Evolutionary conservation across 2,329 filamentous ascomycete genomes (phyloP).

Genomic region (Ramularia endophylla): DNA sequence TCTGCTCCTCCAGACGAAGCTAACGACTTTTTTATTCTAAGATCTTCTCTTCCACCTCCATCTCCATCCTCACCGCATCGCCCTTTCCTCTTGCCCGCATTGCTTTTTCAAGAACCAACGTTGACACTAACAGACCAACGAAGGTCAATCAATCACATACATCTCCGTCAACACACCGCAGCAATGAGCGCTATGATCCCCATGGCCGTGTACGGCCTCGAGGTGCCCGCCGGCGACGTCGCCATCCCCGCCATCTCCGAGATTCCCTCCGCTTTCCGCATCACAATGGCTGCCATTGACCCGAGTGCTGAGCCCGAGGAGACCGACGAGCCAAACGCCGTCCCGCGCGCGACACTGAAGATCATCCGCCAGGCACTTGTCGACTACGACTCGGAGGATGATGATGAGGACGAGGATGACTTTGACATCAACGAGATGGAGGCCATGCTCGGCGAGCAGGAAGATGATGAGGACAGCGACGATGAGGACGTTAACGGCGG

Average conservation of each 20-base stretch:
- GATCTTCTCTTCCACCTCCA: not conserved
- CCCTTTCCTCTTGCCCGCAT: not conserved
- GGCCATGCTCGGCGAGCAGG: conserved; percentile 44
- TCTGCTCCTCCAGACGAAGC: too few species aligned
- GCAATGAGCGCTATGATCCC: conserved; percentile 26
- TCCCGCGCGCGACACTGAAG: conserved; percentile 81
- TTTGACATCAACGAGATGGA: conserved; percentile 47
- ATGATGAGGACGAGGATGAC: conserved; percentile 55
- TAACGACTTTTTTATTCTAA: not conserved
- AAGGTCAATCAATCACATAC: conserved; percentile 8
- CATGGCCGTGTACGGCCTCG: conserved; percentile 85
- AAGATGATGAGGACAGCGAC: conserved; percentile 54
- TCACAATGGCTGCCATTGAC: conserved; percentile 98
- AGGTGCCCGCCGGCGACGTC: conserved; percentile 79
- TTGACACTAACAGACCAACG: conserved; percentile 15
- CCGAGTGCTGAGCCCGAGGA: conserved; percentile 61
- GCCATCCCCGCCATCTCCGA: conserved; percentile 73
- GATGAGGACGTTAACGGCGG: conserved; percentile 79
- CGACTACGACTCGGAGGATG: conserved; percentile 57
- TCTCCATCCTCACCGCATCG: not conserved
- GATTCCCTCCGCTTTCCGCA: conserved; percentile 82
- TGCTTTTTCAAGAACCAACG: not conserved
- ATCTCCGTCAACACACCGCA: not conserved
- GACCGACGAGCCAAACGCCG: conserved; percentile 31
- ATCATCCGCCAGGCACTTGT: conserved; percentile 68